Evolutionary conservation across 495 filamentous ascomycete species (phyloP).

Genomic region (Sphaerosporella brunnea): DNA sequence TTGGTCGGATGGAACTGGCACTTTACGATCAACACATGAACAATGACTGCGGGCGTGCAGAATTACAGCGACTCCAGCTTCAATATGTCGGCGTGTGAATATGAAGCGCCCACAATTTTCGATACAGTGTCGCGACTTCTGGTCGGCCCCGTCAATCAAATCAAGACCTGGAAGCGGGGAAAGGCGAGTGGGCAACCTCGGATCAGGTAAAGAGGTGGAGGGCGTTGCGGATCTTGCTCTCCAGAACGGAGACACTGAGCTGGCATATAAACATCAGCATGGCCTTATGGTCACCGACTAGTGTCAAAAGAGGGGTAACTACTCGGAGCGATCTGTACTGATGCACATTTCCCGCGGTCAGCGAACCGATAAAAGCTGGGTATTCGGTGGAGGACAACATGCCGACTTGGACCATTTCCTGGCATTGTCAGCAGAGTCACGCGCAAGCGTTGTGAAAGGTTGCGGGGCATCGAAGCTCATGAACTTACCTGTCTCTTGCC

Average conservation of each 20-base stretch:
- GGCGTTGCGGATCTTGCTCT: conserved; percentile 36
- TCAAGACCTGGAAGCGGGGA: background rate
- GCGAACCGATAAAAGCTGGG: background rate
- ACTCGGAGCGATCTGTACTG: conserved; percentile 43
- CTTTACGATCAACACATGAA: background rate
- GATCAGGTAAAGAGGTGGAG: background rate
- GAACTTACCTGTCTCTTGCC: conserved; percentile 5
- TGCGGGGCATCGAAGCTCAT: background rate
- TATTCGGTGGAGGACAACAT: conserved; percentile 27
- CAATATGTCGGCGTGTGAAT: conserved; percentile 87
- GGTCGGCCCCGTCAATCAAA: conserved; percentile 1
- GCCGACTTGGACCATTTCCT: conserved; percentile 99
- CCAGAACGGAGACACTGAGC: conserved; percentile 82
- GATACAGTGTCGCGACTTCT: conserved; percentile 28
- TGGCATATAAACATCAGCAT: conserved; percentile 30
- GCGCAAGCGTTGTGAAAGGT: background rate
- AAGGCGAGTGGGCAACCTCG: conserved; percentile 2
- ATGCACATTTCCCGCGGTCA: conserved; percentile 1
- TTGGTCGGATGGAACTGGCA: conserved; percentile 37
- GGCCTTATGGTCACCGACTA: background rate
- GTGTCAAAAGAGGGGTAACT: conserved; percentile 24
- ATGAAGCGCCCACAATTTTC: conserved; percentile 83
- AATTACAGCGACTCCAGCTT: conserved; percentile 63
- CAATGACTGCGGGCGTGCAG: background rate
- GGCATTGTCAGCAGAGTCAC: conserved; percentile 7